Evolutionary conservation across 179 eudicot genomes (phyloP), one percentile per base, ranked within the genome.

Genomic region (Heliamphora pulchella): DNA sequence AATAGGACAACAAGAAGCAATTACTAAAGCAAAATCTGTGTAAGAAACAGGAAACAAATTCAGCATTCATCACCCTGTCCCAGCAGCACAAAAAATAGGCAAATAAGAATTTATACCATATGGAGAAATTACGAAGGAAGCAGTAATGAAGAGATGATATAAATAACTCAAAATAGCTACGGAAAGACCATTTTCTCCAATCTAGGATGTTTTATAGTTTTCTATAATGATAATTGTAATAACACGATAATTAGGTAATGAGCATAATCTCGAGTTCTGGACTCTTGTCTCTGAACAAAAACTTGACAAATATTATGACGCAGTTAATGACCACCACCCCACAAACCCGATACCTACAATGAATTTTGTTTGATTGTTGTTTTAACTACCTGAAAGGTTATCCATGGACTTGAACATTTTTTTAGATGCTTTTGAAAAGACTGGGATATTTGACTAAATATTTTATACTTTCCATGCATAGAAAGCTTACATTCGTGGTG

Each of bases 401-500:
- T 55, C 46, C 14, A 39, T 4, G 8, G 20, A 57, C 46, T 57
- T 2, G 11, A 57, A 74, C 7, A 39, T 1, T 7, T 10, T 8
- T 5, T 74, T 74, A n/a, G 57, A 41, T 74, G 15, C 55, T 13
- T n/a, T n/a, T n/a, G n/a, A n/a, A n/a, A n/a, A n/a, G n/a, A n/a
- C n/a, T n/a, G n/a, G n/a, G n/a, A n/a, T n/a, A n/a, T n/a, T n/a
- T n/a, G n/a, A n/a, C n/a, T n/a, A n/a, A n/a, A n/a, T n/a, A 31
- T 39, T 5, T 50, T 2, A 13, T 53, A 6, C n/a, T 20, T 50
- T 73, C 2, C 5, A 0, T 73, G 50, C 20, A 47, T 39, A 31
- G 62, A 71, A 80, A 61, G 76, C 96, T 93, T 88, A 93, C 97
- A 91, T 80, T 91, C 89, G 79, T 93, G 98, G 67, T 91, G 94